phyloP scores from a whole-genome alignment of 139 green algal genomes.

The Dunaliella sp. region DNA sequence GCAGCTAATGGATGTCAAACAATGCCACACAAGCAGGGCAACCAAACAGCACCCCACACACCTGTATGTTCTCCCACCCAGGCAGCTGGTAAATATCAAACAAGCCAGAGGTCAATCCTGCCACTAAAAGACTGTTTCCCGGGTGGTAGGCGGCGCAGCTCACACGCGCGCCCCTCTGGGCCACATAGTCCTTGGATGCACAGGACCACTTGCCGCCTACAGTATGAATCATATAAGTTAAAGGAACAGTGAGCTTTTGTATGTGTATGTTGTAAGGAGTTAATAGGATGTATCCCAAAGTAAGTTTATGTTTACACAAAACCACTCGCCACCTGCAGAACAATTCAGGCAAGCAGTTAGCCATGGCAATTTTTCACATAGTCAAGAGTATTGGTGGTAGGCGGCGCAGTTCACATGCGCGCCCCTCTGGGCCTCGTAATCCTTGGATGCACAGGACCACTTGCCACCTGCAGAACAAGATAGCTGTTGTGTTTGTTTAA shows the following conservation, averaged over 20 bases:
- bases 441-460: slow-evolving; percentile 76
- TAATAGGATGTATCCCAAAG: no score
- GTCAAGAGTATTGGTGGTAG: slow-evolving; percentile 20
- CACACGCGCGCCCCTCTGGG: slow-evolving; percentile 39
- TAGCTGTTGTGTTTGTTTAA: no score
- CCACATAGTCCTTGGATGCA: slow-evolving; percentile 78
- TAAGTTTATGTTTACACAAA: no score
- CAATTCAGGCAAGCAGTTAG: no score
- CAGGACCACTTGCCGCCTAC: slow-evolving; percentile 74
- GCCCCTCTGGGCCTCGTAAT: slow-evolving; percentile 72
- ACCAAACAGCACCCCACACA: no score
- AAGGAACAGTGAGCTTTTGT: no score
- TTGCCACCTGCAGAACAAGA: slow-evolving; percentile 45
- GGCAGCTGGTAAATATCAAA: slow-evolving; percentile 93
- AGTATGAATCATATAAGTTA: no score
- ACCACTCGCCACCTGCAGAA: slow-evolving; percentile 67
- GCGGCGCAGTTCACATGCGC: slow-evolving; percentile 21
- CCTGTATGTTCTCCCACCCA: slow-evolving; percentile 65
- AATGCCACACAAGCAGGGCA: no score
- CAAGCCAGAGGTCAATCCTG: slow-evolving; percentile 66
- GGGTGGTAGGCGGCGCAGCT: slow-evolving; percentile 22
- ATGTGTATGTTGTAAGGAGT: no score
- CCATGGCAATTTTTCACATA: no score
- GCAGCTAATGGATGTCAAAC: slow-evolving; percentile 85
- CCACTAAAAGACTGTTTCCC: slow-evolving; percentile 31